Conservation (phyloP, 257 asterid genomes). For the Solanum infundibuliforme region DNA sequence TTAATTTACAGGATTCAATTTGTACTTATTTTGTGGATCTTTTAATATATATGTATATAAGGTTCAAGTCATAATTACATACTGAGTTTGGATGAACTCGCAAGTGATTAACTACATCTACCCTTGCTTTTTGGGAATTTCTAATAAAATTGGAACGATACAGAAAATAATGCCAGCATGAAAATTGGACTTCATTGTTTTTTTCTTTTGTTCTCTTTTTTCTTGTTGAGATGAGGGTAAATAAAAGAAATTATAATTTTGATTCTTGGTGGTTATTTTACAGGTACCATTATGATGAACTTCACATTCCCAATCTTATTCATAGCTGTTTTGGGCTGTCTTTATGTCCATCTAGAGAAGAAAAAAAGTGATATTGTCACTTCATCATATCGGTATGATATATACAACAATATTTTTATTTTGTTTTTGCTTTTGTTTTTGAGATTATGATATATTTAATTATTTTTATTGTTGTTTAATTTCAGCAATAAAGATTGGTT, state of each 20-base stretch:
- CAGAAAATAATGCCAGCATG: neutral
- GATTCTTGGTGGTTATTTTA: neutral
- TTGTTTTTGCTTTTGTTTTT: neutral
- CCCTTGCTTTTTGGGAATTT: neutral
- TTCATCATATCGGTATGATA: neutral
- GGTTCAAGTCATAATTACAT: neutral
- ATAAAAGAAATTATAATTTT: neutral
- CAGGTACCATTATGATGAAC: slow-evolving; percentile 86
- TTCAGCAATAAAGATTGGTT: slow-evolving; percentile 9
- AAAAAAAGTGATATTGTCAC: slow-evolving; percentile 5
- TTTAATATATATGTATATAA: neutral
- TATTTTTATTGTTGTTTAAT: neutral
- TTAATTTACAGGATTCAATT: neutral
- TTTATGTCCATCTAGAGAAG: slow-evolving; percentile 69
- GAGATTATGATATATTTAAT: neutral
- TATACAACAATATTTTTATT: neutral
- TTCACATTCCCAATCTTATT: slow-evolving; percentile 87
- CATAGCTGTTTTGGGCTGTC: slow-evolving; percentile 84
- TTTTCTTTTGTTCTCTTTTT: too few species aligned
- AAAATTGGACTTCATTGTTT: neutral
- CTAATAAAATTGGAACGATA: neutral
- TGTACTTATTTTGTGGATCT: neutral
- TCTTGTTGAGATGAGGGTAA: neutral
- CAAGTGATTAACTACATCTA: neutral
- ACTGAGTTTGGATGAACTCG: neutral